These are phyloP conservation scores for Pseudocercospora crystallina DNA, from an alignment of 2,329 filamentous ascomycete genomes.

Conservation along the genomic window DNA sequence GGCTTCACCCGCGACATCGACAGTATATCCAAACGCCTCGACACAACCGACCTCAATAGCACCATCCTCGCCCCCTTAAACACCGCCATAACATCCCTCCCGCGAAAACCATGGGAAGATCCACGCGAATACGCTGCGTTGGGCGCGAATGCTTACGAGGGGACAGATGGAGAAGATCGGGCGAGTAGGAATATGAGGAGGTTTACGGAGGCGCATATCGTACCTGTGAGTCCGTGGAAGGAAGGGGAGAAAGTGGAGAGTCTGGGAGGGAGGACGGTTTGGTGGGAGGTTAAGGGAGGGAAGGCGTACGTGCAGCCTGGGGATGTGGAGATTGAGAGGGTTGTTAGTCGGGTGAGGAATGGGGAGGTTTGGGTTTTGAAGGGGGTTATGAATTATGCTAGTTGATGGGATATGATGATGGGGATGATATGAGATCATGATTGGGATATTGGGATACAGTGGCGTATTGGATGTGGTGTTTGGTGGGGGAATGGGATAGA, in stretches of 20 bases:
- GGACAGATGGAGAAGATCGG: constrained; percentile 69
- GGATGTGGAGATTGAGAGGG: constrained; percentile 70
- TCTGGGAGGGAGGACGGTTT: constrained; percentile 68
- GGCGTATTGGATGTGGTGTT: too few relatives aligned
- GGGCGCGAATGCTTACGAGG: constrained; percentile 73
- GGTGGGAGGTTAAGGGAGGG: constrained; percentile 75
- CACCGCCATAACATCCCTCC: constrained; percentile 71
- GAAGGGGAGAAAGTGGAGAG: constrained; percentile 67
- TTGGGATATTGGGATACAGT: too few relatives aligned
- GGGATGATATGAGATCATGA: too few relatives aligned
- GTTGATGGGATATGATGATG: neutral
- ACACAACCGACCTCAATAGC: constrained; percentile 66
- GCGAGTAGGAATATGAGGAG: constrained; percentile 72
- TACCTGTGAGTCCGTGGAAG: constrained; percentile 73
- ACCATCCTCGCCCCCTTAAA: constrained; percentile 89
- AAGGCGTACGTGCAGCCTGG: constrained; percentile 74
- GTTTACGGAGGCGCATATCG: constrained; percentile 85
- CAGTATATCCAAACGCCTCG: constrained; percentile 66
- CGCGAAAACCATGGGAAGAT: constrained; percentile 84
- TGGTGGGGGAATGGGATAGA: too few relatives aligned
- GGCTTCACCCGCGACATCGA: constrained; percentile 75
- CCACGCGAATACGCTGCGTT: constrained; percentile 68
- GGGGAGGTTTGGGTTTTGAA: constrained; percentile 83
- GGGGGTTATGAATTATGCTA: constrained; percentile 56
- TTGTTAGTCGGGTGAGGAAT: constrained; percentile 77